Evolutionary conservation across 306 rosid genomes (phyloP), one percentile per base, ranked within the genome.

Genomic region (Adenanthera pavonina): DNA sequence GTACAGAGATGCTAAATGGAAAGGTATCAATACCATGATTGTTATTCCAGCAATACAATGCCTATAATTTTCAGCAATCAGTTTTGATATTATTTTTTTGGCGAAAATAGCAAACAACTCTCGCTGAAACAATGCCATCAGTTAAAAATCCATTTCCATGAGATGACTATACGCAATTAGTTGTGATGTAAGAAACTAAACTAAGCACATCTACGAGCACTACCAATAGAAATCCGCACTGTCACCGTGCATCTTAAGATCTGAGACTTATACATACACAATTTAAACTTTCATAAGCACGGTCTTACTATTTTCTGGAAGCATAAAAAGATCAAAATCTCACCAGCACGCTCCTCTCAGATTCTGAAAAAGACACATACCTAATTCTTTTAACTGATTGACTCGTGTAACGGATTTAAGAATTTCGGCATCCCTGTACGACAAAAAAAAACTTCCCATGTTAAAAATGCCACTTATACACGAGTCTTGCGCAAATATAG

Each of bases 321-420:
- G 61, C 77, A 79, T 76, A 47, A 62, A 56, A 38, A 61, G 14
- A 49, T 77, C 35, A 75, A 71, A 80, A 59, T 11, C 13, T 75
- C 16, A 6, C n/a, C 52, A 40, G 30, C 72, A 68, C 9, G 10
- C 11, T 73, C 62, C 17, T 44, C 56, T 53, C 79, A 75, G 74
- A 47, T 43, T 40, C 44, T 8, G 15, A 78, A 52, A 19, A 70
- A 56, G 52, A 43, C 1, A 40, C 90, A 60, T 79, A 96, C 99
- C 99, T 84, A 96, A 81, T 80, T 96, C 99, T 87, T 89, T 92
- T 83, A 95, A 85, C 78, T 91, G 99, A 88, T 87, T 88, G 80
- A 93, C 93, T 85, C 98, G 90, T 16, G 89, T 86, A 19, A 91
- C 97, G 2, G 98, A 89, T 79, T 91, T 93, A 56, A 95, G 90